phyloP scores from a whole-genome alignment of 169 alveolate species.

The Eimeria tenella region DNA sequence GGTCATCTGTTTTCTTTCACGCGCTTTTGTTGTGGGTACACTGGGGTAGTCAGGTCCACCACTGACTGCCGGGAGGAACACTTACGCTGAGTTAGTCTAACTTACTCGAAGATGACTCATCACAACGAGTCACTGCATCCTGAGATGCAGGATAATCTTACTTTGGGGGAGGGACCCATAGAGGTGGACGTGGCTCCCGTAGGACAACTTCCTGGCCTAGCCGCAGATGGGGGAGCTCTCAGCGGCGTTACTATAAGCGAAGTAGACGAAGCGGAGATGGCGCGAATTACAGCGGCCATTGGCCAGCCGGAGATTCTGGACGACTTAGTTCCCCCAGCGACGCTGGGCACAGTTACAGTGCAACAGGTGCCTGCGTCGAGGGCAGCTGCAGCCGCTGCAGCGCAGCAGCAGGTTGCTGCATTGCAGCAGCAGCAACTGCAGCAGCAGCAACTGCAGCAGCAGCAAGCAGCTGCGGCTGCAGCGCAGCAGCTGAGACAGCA shows the following conservation, averaged over 20 bases:
- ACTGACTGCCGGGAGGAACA: conserved; percentile 13
- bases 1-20: conserved; percentile 6
- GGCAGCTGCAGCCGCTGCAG: conserved; percentile 61
- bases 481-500: conserved; percentile 18
- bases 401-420: conserved; percentile 38
- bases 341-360: conserved; percentile 72
- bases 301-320: conserved; percentile 54
- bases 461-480: conserved; percentile 6
- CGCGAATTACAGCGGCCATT: conserved; percentile 34
- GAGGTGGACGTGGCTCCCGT: conserved; percentile 71
- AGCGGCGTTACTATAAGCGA: conserved; percentile 66
- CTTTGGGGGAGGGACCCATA: conserved; percentile 70
- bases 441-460: conserved; percentile 8
- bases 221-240: conserved; percentile 73
- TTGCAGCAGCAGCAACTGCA: conserved; percentile 57
- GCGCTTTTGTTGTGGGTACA: background rate
- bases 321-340: conserved; percentile 65
- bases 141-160: conserved; percentile 62
- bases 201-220: conserved; percentile 68
- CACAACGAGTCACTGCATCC: conserved; percentile 48
- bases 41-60: conserved; percentile 1
- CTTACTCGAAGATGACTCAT: conserved; percentile 14
- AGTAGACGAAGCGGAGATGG: conserved; percentile 71
- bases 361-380: conserved; percentile 68
- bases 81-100: conserved; percentile 32